Conservation (phyloP, 73 alveolate genomes). For the Diophrys sp. region DNA sequence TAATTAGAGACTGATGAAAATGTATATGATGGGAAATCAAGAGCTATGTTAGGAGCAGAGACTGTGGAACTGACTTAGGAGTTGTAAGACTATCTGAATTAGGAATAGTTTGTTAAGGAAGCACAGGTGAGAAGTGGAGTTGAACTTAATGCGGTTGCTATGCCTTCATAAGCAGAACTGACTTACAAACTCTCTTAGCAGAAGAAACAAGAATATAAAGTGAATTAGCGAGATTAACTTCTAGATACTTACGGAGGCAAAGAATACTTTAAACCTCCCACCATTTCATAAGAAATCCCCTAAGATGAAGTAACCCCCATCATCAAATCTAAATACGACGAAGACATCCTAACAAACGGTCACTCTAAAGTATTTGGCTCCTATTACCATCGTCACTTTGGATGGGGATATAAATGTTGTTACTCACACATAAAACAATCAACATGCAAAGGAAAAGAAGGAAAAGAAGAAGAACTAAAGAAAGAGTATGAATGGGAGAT, state of each 20-base stretch:
- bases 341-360: constrained; percentile 46
- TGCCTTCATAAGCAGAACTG: constrained; percentile 82
- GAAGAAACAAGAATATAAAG: constrained; percentile 53
- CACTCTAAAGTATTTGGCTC: constrained; percentile 69
- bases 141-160: constrained; percentile 72
- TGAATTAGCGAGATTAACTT: constrained; percentile 54
- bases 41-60: constrained; percentile 76
- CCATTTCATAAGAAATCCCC: background rate
- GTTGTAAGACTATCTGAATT: constrained; percentile 46
- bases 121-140: constrained; percentile 64
- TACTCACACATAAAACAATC: constrained; percentile 34
- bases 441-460: constrained; percentile 58
- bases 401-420: constrained; percentile 78
- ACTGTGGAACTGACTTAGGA: constrained; percentile 65
- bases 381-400: constrained; percentile 61
- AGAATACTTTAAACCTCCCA: background rate
- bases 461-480: background rate
- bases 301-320: constrained; percentile 19
- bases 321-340: constrained; percentile 44
- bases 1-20: constrained; percentile 66
- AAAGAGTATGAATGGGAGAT: background rate
- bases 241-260: constrained; percentile 70
- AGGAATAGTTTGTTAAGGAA: constrained; percentile 56
- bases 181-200: constrained; percentile 55
- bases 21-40: constrained; percentile 66